Evolutionary conservation across 2,329 filamentous ascomycete genomes (phyloP).

Genomic region (Catunica adiposa): DNA sequence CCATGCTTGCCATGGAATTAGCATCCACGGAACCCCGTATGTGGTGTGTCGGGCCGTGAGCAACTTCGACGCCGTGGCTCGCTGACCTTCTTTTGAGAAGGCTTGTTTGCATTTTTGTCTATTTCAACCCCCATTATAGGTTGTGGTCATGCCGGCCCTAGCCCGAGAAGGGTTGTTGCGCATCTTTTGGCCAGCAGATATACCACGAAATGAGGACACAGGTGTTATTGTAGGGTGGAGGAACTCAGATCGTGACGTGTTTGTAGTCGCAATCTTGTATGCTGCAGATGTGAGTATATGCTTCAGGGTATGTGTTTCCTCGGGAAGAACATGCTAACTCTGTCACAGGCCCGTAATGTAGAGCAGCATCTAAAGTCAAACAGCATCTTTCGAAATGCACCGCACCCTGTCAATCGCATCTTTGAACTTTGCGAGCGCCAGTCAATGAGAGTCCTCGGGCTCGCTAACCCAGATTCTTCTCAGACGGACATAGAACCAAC

Average conservation of each 20-base stretch:
- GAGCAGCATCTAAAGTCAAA: conserved; percentile 75
- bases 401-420: conserved; percentile 63
- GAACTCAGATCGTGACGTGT: conserved; percentile 78
- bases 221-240: conserved; percentile 91
- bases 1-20: conserved; percentile 22
- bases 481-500: conserved; percentile 45
- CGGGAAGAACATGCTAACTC: conserved; percentile 15
- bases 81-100: conserved; percentile 43
- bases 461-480: conserved; percentile 48
- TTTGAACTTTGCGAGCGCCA: conserved; percentile 70
- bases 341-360: conserved; percentile 51
- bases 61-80: conserved; percentile 87
- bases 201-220: conserved; percentile 50
- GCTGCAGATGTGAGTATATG: conserved; percentile 62
- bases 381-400: conserved; percentile 66
- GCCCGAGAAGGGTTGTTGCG: conserved; percentile 82
- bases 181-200: conserved; percentile 94
- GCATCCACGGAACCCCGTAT: conserved; percentile 66
- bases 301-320: neutral
- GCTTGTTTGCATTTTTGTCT: too few relatives aligned
- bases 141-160: conserved; percentile 38
- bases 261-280: conserved; percentile 77
- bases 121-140: neutral
- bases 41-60: conserved; percentile 85
- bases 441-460: conserved; percentile 71